These are phyloP conservation scores for Phytophthora pini DNA, from an alignment of 352 stramenopile genomes.

Conservation along the genomic window DNA sequence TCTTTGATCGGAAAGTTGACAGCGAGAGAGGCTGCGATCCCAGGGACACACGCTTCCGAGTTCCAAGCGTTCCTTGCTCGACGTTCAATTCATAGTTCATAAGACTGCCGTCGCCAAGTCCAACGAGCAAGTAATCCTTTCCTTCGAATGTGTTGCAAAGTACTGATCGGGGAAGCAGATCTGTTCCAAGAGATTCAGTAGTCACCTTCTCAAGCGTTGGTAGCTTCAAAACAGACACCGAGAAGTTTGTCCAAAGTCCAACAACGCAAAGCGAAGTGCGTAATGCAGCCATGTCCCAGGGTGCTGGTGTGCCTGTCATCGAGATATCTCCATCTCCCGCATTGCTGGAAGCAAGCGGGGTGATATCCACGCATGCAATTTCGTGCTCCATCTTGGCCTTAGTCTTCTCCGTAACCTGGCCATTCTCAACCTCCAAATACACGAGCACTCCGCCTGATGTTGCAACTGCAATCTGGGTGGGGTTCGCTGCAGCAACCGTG, in stretches of 20 bases:
- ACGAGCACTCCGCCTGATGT: slow-evolving; percentile 90
- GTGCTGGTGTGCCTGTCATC: slow-evolving; percentile 53
- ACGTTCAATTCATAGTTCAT: slow-evolving; percentile 92
- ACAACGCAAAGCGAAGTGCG: slow-evolving; percentile 78
- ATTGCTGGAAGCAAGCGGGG: slow-evolving; percentile 47
- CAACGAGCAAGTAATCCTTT: slow-evolving; percentile 94
- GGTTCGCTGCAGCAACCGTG: slow-evolving; percentile 87
- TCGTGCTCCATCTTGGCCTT: slow-evolving; percentile 92
- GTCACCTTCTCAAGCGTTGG: slow-evolving; percentile 74
- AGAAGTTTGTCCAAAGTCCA: slow-evolving; percentile 94
- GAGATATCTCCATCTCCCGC: slow-evolving; percentile 58
- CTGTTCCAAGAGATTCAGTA: slow-evolving; percentile 79
- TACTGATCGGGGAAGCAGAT: slow-evolving; percentile 88
- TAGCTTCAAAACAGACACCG: slow-evolving; percentile 87
- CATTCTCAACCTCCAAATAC: slow-evolving; percentile 88
- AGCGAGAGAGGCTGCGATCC: slow-evolving; percentile 95
- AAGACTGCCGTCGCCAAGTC: slow-evolving; percentile 96
- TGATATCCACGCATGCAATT: slow-evolving; percentile 95
- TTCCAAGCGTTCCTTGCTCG: slow-evolving; percentile 51
- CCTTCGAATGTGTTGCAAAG: slow-evolving; percentile 88
- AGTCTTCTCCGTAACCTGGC: slow-evolving; percentile 63
- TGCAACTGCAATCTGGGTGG: slow-evolving; percentile 93
- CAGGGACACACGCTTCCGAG: slow-evolving; percentile 95
- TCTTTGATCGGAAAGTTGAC: slow-evolving; percentile 92
- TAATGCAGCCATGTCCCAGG: slow-evolving; percentile 68